Evolutionary conservation across 495 filamentous ascomycete species (phyloP), one percentile per base, ranked within the genome.

Genomic region (Parathielavia appendiculata): DNA sequence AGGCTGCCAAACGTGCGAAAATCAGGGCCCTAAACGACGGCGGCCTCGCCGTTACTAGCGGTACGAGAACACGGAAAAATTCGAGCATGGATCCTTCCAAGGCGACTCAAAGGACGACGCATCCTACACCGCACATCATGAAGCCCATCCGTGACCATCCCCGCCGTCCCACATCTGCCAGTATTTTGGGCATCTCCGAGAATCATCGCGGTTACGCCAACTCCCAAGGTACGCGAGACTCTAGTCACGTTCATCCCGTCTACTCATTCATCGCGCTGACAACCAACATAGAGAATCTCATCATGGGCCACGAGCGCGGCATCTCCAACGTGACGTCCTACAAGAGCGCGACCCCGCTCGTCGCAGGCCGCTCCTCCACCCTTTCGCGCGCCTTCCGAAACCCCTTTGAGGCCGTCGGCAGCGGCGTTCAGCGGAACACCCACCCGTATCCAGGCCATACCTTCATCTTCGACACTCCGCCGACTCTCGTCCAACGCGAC

Each of bases 1-100:
- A 71, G 43, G 66, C 66, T 6, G 66, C 66, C 13, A 59, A 52
- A 43, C 61, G 60, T 13, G 57, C 65, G 22, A 64, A 64, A 22
- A 14, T 64, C 12, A 51, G 52, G 47, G 43, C 49, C 6, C 38
- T 50, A 16, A 64, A 60, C 16, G 58, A 62, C n/a, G 66, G 69
- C 6, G 54, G 62, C n/a, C 45, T 47, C 13, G 65, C 63, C 1
- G 36, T 63, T n/a, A 57, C 55, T 8, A 65, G 55, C 51, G 56
- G 34, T 12, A 30, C 20, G 11, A 53, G 58, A 32, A 60, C 67
- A 2, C 65, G 63, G 1, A 60, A 65, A 23, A 55, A 61, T 20
- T 66, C 54, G 17, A 65, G 65, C 56, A 44, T 60, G 16, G 19
- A 58, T 12, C 61, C 60, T 4, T 67, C 64, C 6, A 61, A 48